These are phyloP conservation scores for Aspergillus oerlinghausenensis DNA, from an alignment of 2,329 filamentous ascomycete genomes.

Conservation along the genomic window DNA sequence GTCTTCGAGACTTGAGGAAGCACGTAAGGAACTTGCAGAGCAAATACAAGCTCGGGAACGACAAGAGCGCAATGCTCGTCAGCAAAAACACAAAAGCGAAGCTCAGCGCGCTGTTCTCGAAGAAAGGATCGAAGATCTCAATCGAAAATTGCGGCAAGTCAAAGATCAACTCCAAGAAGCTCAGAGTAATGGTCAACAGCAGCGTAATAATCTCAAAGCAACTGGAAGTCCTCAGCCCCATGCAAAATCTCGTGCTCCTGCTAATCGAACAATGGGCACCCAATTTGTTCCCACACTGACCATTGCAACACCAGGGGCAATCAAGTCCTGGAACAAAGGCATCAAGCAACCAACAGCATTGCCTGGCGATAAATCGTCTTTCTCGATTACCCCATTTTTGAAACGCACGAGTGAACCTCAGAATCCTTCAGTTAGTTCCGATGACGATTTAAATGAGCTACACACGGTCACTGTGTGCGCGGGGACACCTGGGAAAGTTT, in stretches of 20 bases:
- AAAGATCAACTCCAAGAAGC: slow-evolving; percentile 70
- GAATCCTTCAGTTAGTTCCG: slow-evolving; percentile 24
- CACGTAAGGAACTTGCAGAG: slow-evolving; percentile 48
- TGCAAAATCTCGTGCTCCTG: slow-evolving; percentile 40
- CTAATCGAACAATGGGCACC: slow-evolving; percentile 18
- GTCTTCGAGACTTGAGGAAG: slow-evolving; percentile 41
- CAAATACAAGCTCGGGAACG: slow-evolving; percentile 47
- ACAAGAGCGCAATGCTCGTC: slow-evolving; percentile 49
- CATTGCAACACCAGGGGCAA: slow-evolving; percentile 50
- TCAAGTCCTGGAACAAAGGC: slow-evolving; percentile 51
- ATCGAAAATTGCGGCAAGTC: slow-evolving; percentile 62
- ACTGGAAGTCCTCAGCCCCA: slow-evolving; percentile 24
- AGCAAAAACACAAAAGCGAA: slow-evolving; percentile 57
- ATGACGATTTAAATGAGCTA: slow-evolving; percentile 23
- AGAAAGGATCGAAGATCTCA: slow-evolving; percentile 64
- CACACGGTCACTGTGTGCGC: slow-evolving; percentile 10
- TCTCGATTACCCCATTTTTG: slow-evolving; percentile 91
- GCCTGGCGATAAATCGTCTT: slow-evolving; percentile 80
- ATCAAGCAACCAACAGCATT: slow-evolving; percentile 54
- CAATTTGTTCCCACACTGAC: slow-evolving; percentile 42
- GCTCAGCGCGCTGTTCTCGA: slow-evolving; percentile 62
- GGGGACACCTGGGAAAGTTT: background rate
- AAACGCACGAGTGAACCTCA: slow-evolving; percentile 64
- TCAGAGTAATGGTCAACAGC: slow-evolving; percentile 46
- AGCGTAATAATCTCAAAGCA: slow-evolving; percentile 33